Percentiles rank a stretch among this genome's conserved stretches.
Conservation (phyloP, 2,329 filamentous ascomycete genomes). For the Pseudodiploospora longispora region DNA sequence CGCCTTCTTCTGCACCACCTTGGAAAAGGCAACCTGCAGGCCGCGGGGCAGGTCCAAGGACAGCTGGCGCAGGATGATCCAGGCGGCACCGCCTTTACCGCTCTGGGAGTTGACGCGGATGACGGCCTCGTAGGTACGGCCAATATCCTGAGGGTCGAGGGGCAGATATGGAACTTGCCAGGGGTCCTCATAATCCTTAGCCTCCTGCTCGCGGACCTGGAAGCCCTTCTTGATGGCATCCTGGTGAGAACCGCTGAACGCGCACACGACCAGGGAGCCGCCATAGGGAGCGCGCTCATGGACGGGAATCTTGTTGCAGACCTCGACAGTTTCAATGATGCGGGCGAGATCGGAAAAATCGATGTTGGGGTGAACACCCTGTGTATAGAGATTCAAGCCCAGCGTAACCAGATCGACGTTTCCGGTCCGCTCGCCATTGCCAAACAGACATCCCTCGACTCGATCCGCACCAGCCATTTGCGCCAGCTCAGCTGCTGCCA, state of each 20-base stretch:
- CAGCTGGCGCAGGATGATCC: conserved; percentile 84
- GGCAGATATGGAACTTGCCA: conserved; percentile 92
- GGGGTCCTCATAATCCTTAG: conserved; percentile 51
- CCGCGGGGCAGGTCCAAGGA: conserved; percentile 89
- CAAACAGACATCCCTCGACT: conserved; percentile 85
- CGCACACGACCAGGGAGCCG: conserved; percentile 83
- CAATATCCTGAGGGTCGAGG: conserved; percentile 86
- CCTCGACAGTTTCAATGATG: conserved; percentile 83
- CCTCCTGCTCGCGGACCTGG: conserved; percentile 56
- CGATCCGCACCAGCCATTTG: conserved; percentile 95
- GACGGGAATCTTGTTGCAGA: conserved; percentile 89
- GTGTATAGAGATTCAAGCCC: conserved; percentile 88
- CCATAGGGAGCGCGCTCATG: conserved; percentile 87
- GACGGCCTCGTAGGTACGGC: conserved; percentile 93
- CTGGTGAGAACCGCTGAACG: conserved; percentile 87
- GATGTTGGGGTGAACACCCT: conserved; percentile 75
- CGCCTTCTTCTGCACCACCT: conserved; percentile 73
- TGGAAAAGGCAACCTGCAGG: conserved; percentile 84
- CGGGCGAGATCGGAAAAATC: conserved; percentile 86
- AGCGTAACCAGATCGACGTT: conserved; percentile 94
- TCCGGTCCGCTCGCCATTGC: conserved; percentile 90
- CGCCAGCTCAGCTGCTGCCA: conserved; percentile 82
- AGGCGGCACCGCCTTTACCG: conserved; percentile 89
- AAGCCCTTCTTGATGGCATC: conserved; percentile 95
- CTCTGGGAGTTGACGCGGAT: conserved; percentile 96